These are phyloP conservation scores for Mycena rosella DNA, from an alignment of 768 basidiomycete species.

Conservation along the genomic window DNA sequence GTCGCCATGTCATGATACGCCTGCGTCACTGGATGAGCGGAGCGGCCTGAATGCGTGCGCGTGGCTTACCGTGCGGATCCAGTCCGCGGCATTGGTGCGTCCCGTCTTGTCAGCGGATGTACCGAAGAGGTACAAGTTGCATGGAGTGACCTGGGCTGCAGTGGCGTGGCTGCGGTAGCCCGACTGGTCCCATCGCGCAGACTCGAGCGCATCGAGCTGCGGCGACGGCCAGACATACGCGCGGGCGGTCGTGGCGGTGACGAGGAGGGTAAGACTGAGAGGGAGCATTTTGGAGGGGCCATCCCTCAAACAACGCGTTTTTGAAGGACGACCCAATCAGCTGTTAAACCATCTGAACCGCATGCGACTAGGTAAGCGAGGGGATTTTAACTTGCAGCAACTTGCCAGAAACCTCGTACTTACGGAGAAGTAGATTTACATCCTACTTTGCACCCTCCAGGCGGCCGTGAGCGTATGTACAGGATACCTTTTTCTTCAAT, in stretches of 20 bases:
- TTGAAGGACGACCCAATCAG: no score
- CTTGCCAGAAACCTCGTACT: no score
- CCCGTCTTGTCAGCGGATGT: not conserved
- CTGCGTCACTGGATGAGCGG: not conserved
- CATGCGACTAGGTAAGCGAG: no score
- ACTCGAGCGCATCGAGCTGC: not conserved
- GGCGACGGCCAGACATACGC: not conserved
- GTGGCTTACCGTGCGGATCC: constrained; percentile 14
- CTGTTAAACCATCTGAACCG: no score
- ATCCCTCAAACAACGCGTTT: no score
- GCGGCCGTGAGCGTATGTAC: no score
- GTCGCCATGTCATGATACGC: constrained; percentile 20
- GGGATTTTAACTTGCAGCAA: no score
- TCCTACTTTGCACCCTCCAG: no score
- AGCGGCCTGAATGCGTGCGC: no score
- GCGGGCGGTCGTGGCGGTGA: not conserved
- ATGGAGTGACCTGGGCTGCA: not conserved
- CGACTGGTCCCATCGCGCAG: not conserved
- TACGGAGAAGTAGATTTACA: no score
- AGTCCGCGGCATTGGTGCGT: not conserved
- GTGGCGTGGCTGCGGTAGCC: not conserved
- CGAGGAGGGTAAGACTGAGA: not conserved
- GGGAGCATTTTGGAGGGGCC: no score
- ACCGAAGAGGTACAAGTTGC: not conserved
- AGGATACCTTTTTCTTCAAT: no score